Percentiles rank a stretch among this genome's conserved stretches.
Evolutionary conservation across 2,329 filamentous ascomycete genomes (phyloP).

Genomic region (Colletotrichum tamarilloi): DNA sequence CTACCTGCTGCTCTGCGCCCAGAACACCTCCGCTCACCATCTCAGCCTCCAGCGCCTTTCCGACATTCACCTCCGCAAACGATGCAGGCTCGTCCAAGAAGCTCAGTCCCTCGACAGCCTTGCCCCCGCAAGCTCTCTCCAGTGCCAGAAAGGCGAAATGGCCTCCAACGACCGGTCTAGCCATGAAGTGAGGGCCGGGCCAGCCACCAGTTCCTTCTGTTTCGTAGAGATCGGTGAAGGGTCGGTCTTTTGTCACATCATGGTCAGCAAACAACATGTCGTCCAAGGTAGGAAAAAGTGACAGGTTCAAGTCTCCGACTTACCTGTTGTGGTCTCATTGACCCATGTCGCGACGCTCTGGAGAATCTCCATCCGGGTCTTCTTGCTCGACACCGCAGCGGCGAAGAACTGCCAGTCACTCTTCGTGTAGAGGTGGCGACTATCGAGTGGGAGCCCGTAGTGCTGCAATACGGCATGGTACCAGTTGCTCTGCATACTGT

Average conservation of each 20-base stretch:
- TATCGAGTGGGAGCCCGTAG: constrained; percentile 86
- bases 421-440: constrained; percentile 85
- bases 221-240: constrained; percentile 85
- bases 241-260: constrained; percentile 62
- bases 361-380: constrained; percentile 77
- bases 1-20: background rate
- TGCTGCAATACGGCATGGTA: constrained; percentile 82
- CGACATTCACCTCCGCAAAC: constrained; percentile 47
- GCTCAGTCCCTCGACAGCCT: constrained; percentile 67
- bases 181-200: constrained; percentile 81
- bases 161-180: constrained; percentile 84
- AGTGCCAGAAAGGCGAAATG: constrained; percentile 89
- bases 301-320: constrained; percentile 31
- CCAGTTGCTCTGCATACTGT: constrained; percentile 84
- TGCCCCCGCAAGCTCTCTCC: constrained; percentile 80
- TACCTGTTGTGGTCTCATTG: constrained; percentile 80
- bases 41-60: constrained; percentile 43
- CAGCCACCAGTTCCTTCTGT: constrained; percentile 83
- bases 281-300: too few species aligned
- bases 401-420: constrained; percentile 94
- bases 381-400: constrained; percentile 78
- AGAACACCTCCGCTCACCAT: constrained; percentile 36
- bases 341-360: constrained; percentile 82
- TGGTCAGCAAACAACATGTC: background rate
- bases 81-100: constrained; percentile 55